phyloP scores from a whole-genome alignment of 2,329 filamentous ascomycete genomes.

The Blastomyces silverae region DNA sequence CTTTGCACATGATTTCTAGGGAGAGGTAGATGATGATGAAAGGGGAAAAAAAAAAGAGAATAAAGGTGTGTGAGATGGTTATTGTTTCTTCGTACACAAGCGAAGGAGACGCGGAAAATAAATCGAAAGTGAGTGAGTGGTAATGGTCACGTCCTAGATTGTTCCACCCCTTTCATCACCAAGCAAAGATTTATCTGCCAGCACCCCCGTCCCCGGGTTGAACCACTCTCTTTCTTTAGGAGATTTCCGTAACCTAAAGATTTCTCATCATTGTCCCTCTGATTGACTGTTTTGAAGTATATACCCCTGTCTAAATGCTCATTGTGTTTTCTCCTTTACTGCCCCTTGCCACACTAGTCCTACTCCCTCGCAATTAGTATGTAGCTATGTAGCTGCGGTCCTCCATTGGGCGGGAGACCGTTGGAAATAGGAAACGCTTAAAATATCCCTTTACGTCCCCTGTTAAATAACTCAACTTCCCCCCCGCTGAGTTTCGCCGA shows the following conservation, averaged over 20 bases:
- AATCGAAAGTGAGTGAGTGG: no score
- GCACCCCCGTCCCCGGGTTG: neutral
- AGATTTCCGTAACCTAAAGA: neutral
- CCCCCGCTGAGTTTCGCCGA: neutral
- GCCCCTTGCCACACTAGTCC: neutral
- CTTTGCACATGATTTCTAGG: neutral
- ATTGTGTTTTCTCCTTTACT: neutral
- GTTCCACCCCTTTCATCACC: neutral
- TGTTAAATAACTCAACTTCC: no score
- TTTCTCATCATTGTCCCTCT: neutral
- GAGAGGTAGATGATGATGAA: neutral
- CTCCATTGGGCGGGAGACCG: neutral
- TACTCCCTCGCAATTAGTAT: neutral
- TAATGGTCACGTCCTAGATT: neutral
- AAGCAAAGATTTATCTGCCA: neutral
- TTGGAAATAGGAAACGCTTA: neutral
- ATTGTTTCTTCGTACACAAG: no score
- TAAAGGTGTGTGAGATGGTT: no score
- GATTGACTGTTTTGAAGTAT: neutral
- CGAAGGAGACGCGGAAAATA: no score
- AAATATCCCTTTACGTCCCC: neutral
- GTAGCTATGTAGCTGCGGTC: neutral
- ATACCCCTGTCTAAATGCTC: neutral
- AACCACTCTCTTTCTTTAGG: neutral
- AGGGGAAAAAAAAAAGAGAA: no score